Conservation (phyloP, 306 rosid species). For the Bauhinia variegata region DNA sequence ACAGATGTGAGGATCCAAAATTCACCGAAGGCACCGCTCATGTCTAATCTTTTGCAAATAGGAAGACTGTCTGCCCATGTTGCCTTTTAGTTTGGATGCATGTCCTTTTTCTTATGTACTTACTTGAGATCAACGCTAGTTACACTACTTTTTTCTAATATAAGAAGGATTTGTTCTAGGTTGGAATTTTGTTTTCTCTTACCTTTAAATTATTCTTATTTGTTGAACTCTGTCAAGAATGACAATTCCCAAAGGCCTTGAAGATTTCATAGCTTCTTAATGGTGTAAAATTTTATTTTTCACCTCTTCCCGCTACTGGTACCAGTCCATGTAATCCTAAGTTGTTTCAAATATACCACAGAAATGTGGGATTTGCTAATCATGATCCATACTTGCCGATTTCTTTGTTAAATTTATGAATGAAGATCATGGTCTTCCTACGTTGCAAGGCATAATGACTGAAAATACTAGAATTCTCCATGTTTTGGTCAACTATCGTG, state of each 20-base stretch:
- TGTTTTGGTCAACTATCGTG: not conserved
- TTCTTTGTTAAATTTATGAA: not conserved
- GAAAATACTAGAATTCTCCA: not conserved
- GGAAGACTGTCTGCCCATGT: slow-evolving; percentile 26
- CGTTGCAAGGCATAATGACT: not conserved
- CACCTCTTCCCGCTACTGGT: not conserved
- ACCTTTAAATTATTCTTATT: slow-evolving; percentile 39
- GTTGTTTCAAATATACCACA: not conserved
- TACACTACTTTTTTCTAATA: slow-evolving; percentile 39
- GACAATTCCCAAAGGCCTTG: slow-evolving; percentile 22
- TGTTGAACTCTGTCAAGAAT: slow-evolving; percentile 39
- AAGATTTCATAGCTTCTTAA: slow-evolving; percentile 19
- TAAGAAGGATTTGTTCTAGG: slow-evolving; percentile 53
- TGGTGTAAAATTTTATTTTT: slow-evolving; percentile 19
- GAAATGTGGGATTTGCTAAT: not conserved
- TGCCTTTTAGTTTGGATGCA: slow-evolving; percentile 41
- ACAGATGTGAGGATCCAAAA: slow-evolving; percentile 98
- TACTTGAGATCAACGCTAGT: slow-evolving; percentile 38
- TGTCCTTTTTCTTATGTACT: slow-evolving; percentile 42
- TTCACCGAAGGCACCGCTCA: slow-evolving; percentile 97
- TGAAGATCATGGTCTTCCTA: not conserved
- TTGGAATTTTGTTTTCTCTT: slow-evolving; percentile 45
- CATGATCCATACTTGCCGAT: not conserved
- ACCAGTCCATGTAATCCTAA: slow-evolving; percentile 1
- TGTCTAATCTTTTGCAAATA: slow-evolving; percentile 51